Conservation (phyloP, 768 basidiomycete species). For the Suillus lakei region DNA sequence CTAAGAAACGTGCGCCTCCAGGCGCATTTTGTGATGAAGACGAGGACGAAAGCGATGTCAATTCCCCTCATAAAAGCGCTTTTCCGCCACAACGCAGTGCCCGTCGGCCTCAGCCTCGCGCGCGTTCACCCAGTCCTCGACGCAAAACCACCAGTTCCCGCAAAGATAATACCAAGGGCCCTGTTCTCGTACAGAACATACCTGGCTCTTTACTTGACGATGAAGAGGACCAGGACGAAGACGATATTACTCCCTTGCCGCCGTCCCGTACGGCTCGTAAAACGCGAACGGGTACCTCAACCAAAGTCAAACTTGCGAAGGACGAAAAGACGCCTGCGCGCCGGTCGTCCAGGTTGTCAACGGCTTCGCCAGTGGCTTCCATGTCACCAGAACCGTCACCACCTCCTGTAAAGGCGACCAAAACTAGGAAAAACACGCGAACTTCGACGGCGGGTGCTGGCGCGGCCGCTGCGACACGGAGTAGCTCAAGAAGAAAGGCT, state of each 20-base stretch:
- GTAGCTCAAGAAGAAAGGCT: slow-evolving; percentile 35
- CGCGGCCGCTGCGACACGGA: slow-evolving; percentile 28
- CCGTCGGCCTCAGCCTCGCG: slow-evolving; percentile 6
- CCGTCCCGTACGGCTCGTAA: slow-evolving; percentile 17
- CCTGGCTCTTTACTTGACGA: slow-evolving; percentile 51
- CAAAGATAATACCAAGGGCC: slow-evolving; percentile 15
- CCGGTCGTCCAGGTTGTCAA: slow-evolving; percentile 45
- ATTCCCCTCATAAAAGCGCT: slow-evolving; percentile 17
- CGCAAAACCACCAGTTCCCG: slow-evolving; percentile 8
- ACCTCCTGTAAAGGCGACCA: slow-evolving; percentile 18
- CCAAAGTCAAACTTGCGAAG: slow-evolving; percentile 19
- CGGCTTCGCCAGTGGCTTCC: slow-evolving; percentile 32
- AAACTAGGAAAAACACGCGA: slow-evolving; percentile 26
- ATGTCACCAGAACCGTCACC: slow-evolving; percentile 39
- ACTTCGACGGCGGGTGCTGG: slow-evolving; percentile 16
- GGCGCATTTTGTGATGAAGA: slow-evolving; percentile 55
- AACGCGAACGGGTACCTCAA: slow-evolving; percentile 15
- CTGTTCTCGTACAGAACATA: slow-evolving; percentile 36
- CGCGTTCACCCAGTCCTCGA: slow-evolving; percentile 8
- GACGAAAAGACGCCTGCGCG: slow-evolving; percentile 34
- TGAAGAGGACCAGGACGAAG: slow-evolving; percentile 35
- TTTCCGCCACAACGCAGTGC: slow-evolving; percentile 5
- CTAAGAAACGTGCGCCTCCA: slow-evolving; percentile 42
- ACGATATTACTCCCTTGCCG: slow-evolving; percentile 40
- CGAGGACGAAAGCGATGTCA: slow-evolving; percentile 24